Evolutionary conservation across 768 basidiomycete species (phyloP).

Genomic region (Termitomyces sp.): DNA sequence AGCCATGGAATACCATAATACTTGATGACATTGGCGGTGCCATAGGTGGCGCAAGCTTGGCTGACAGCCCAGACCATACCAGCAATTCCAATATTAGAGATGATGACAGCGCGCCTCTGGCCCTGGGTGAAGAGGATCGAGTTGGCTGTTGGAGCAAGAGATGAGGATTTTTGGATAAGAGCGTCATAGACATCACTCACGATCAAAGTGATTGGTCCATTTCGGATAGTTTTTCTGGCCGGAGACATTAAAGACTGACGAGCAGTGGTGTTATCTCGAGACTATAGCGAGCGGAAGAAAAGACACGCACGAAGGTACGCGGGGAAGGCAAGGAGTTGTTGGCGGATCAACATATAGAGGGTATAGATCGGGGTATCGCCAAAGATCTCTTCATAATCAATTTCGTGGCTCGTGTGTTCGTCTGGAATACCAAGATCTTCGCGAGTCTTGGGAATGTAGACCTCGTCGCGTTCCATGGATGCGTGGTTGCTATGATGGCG

Average conservation of each 20-base stretch:
- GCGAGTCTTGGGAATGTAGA: slow-evolving; percentile 58
- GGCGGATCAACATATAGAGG: slow-evolving; percentile 46
- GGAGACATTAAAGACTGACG: slow-evolving; percentile 54
- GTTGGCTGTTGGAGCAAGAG: slow-evolving; percentile 30
- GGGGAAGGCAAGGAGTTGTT: slow-evolving; percentile 55
- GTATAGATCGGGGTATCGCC: slow-evolving; percentile 61
- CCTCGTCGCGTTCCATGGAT: slow-evolving; percentile 50
- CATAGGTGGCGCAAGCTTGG: slow-evolving; percentile 29
- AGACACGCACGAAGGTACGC: slow-evolving; percentile 51
- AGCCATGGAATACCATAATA: slow-evolving; percentile 54
- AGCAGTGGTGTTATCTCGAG: slow-evolving; percentile 5
- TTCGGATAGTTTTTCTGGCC: slow-evolving; percentile 54
- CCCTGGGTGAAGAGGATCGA: slow-evolving; percentile 50
- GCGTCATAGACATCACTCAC: slow-evolving; percentile 27
- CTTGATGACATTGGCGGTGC: slow-evolving; percentile 36
- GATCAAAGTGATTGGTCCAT: slow-evolving; percentile 64
- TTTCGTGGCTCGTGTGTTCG: slow-evolving; percentile 20
- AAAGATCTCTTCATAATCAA: slow-evolving; percentile 50
- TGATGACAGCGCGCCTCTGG: slow-evolving; percentile 46
- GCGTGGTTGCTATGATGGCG: slow-evolving; percentile 46
- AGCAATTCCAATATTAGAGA: slow-evolving; percentile 54
- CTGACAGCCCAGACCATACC: slow-evolving; percentile 37
- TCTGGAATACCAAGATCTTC: slow-evolving; percentile 47
- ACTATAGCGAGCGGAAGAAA: background rate
- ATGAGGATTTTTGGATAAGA: background rate